phyloP scores from a whole-genome alignment of 352 stramenopile genomes.

The Globisporangium recalcitrans region DNA sequence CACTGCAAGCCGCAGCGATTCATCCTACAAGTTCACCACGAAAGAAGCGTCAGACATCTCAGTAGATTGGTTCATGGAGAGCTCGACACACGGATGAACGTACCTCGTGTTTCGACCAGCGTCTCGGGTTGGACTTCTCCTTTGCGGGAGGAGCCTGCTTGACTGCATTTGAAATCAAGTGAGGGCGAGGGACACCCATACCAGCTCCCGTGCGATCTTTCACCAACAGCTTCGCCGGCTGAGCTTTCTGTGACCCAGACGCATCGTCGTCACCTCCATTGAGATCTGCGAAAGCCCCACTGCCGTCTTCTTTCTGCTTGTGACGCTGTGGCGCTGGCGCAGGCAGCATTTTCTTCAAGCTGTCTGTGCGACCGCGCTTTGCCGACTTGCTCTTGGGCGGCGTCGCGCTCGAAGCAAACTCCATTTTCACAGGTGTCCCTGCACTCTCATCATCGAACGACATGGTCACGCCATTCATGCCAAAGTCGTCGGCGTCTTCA shows the following conservation, averaged over 20 bases:
- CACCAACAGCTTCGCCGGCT: slow-evolving; percentile 52
- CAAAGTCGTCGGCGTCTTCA: slow-evolving; percentile 18
- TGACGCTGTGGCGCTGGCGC: slow-evolving; percentile 61
- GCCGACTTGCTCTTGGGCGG: slow-evolving; percentile 39
- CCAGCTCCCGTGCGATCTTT: slow-evolving; percentile 72
- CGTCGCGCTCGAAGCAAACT: not conserved
- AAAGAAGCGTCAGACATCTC: not conserved
- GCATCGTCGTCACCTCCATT: slow-evolving; percentile 2
- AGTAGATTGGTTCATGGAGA: not conserved
- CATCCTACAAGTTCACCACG: slow-evolving; percentile 48
- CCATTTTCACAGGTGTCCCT: slow-evolving; percentile 17
- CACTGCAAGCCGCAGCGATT: slow-evolving; percentile 78
- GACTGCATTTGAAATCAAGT: slow-evolving; percentile 69
- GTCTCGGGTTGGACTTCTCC: slow-evolving; percentile 79
- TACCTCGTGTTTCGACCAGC: slow-evolving; percentile 79
- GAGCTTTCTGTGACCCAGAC: slow-evolving; percentile 12
- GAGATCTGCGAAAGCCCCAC: not conserved
- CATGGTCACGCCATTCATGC: slow-evolving; percentile 7
- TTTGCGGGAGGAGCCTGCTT: slow-evolving; percentile 76
- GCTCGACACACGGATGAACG: not conserved
- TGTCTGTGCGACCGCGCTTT: slow-evolving; percentile 82
- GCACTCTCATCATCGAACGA: slow-evolving; percentile 9
- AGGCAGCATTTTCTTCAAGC: slow-evolving; percentile 69
- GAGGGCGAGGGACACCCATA: slow-evolving; percentile 64
- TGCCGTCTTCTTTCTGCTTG: slow-evolving; percentile 36